These are phyloP conservation scores for Furcasterigmium sp. DNA, from an alignment of 2,329 filamentous ascomycete genomes.

Conservation along the genomic window DNA sequence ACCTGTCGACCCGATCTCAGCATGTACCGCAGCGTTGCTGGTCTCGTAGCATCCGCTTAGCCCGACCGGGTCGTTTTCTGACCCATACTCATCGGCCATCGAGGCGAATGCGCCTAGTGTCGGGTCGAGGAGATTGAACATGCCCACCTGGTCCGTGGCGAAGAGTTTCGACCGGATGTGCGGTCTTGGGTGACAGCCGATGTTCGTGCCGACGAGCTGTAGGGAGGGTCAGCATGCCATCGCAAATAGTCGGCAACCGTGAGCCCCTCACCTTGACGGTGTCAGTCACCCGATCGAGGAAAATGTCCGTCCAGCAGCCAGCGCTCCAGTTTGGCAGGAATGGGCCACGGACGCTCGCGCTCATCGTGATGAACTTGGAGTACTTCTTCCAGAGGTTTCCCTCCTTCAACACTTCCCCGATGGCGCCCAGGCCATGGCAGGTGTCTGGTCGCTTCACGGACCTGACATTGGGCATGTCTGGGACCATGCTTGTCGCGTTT, in stretches of 20 bases:
- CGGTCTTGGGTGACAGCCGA: slow-evolving; percentile 25
- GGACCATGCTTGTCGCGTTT: slow-evolving; percentile 18
- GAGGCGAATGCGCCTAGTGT: slow-evolving; percentile 12
- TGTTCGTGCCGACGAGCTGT: slow-evolving; percentile 30
- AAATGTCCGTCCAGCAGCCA: slow-evolving; percentile 29
- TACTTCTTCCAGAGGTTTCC: slow-evolving; percentile 26
- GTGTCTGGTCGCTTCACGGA: slow-evolving; percentile 22
- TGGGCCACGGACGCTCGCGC: slow-evolving; percentile 28
- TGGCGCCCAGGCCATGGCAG: slow-evolving; percentile 29
- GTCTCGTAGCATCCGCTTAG: slow-evolving; percentile 23
- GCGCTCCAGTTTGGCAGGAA: slow-evolving; percentile 28
- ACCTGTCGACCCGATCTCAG: slow-evolving; percentile 24
- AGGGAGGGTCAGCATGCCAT: neutral
- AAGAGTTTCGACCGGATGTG: slow-evolving; percentile 32
- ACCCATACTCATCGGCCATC: slow-evolving; percentile 17
- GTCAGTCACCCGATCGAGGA: slow-evolving; percentile 22
- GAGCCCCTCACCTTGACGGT: slow-evolving; percentile 18
- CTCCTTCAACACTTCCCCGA: slow-evolving; percentile 25
- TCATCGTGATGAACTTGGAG: slow-evolving; percentile 28
- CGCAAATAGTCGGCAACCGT: too few species aligned
- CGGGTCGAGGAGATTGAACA: slow-evolving; percentile 26
- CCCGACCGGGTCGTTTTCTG: slow-evolving; percentile 17
- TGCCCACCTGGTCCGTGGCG: slow-evolving; percentile 30
- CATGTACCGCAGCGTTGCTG: slow-evolving; percentile 19
- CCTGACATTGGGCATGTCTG: slow-evolving; percentile 22